A percentile compares a stretch with the other conserved stretches of the same genome.
These are phyloP conservation scores for Dothistroma pini DNA, from an alignment of 2,329 filamentous ascomycete species.

Conservation along the genomic window DNA sequence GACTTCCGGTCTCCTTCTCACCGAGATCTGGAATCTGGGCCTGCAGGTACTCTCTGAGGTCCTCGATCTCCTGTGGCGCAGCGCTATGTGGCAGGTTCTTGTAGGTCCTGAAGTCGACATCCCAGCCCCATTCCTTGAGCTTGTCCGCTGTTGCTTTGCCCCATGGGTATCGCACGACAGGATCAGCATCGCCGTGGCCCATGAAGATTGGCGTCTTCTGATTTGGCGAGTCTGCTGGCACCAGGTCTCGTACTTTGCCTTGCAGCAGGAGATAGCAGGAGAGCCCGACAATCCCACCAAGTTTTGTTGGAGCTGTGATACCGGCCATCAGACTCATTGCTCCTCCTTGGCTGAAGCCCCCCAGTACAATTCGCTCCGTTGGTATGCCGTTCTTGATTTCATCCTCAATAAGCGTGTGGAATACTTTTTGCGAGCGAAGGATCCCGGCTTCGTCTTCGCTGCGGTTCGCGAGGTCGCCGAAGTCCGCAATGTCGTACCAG, in stretches of 20 bases:
- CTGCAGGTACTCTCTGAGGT: slow-evolving; percentile 65
- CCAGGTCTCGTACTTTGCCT: slow-evolving; percentile 57
- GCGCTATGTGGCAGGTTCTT: slow-evolving; percentile 74
- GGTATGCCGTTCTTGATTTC: slow-evolving; percentile 80
- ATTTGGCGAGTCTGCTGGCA: slow-evolving; percentile 48
- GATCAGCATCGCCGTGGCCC: slow-evolving; percentile 79
- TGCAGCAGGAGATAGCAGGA: slow-evolving; percentile 76
- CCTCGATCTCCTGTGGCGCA: slow-evolving; percentile 72
- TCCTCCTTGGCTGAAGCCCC: slow-evolving; percentile 82
- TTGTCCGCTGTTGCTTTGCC: slow-evolving; percentile 64
- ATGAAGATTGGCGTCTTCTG: slow-evolving; percentile 77
- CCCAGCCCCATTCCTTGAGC: slow-evolving; percentile 66
- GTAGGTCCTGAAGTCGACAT: slow-evolving; percentile 74
- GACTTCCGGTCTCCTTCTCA: slow-evolving; percentile 28
- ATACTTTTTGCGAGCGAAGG: slow-evolving; percentile 65
- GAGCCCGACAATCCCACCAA: slow-evolving; percentile 84
- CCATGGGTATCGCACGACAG: slow-evolving; percentile 65
- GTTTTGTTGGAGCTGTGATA: slow-evolving; percentile 66
- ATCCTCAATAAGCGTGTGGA: slow-evolving; percentile 73
- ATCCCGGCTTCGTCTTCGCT: slow-evolving; percentile 71
- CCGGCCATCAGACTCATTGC: slow-evolving; percentile 81
- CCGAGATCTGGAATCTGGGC: slow-evolving; percentile 50
- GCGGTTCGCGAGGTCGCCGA: slow-evolving; percentile 45
- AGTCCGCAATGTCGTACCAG: slow-evolving; percentile 72
- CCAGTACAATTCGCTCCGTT: slow-evolving; percentile 77